Evolutionary conservation across 169 alveolate species (phyloP).

Genomic region (Neospora caninum): DNA sequence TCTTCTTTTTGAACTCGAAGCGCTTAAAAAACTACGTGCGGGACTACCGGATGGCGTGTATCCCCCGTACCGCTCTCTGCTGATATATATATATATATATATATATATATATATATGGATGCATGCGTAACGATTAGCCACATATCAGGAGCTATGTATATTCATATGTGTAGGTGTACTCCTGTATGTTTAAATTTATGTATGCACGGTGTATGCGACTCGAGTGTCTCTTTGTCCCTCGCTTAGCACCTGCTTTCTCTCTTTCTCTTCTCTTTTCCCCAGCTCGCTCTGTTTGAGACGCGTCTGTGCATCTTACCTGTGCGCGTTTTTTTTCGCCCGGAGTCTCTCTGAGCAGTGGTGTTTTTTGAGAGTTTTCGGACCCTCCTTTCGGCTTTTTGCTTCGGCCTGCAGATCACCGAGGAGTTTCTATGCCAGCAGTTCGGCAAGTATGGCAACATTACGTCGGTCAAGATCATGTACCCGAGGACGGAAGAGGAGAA

Average conservation of each 20-base stretch:
- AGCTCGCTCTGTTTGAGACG: background rate
- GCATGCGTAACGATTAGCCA: background rate
- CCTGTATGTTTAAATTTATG: too few relatives aligned
- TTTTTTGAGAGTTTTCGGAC: background rate
- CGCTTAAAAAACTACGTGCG: too few relatives aligned
- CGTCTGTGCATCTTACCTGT: background rate
- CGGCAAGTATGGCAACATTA: conserved; percentile 84
- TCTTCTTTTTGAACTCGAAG: too few relatives aligned
- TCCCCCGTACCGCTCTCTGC: too few relatives aligned
- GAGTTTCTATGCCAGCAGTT: conserved; percentile 81
- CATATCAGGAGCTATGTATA: too few relatives aligned
- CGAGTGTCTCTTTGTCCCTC: too few relatives aligned
- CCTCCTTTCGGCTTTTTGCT: background rate
- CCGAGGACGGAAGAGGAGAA: conserved; percentile 86
- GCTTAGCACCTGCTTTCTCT: too few relatives aligned
- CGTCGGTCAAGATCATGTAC: conserved; percentile 84
- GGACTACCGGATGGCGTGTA: too few relatives aligned
- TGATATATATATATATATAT: too few relatives aligned
- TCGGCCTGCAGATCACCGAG: conserved; percentile 80
- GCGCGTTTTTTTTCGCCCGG: background rate
- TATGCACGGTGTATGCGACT: too few relatives aligned
- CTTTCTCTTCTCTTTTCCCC: background rate
- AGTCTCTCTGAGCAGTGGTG: too few relatives aligned
- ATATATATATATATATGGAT: background rate
- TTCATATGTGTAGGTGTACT: too few relatives aligned